A percentile compares a stretch with the other conserved stretches of the same genome.
Evolutionary conservation across 148 eudicot genomes (phyloP).

Genomic region (Fagopyrum esculentum): DNA sequence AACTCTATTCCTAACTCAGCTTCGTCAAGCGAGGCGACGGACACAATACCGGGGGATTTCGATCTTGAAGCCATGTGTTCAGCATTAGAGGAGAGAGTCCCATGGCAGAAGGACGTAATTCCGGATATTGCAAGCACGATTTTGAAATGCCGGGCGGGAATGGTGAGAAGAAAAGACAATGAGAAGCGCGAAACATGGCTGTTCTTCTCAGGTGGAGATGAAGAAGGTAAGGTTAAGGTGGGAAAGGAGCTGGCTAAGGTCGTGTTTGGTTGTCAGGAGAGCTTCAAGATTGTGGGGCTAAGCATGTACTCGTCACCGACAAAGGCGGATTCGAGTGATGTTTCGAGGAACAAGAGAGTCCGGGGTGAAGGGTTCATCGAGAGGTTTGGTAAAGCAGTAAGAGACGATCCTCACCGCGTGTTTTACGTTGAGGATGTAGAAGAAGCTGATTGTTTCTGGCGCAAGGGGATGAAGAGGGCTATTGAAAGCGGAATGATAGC

Average conservation of each 20-base stretch:
- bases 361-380: conserved; percentile 24
- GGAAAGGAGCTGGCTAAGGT: conserved; percentile 40
- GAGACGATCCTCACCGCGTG: conserved; percentile 55
- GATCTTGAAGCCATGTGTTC: conserved; percentile 33
- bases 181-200: conserved; percentile 39
- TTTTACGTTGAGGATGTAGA: conserved; percentile 60
- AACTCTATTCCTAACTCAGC: conserved; percentile 85
- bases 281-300: conserved; percentile 24
- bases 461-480: conserved; percentile 36
- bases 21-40: conserved; percentile 70
- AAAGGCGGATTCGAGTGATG: conserved; percentile 5
- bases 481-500: conserved; percentile 39
- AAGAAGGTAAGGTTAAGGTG: conserved; percentile 33
- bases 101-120: conserved; percentile 58
- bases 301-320: conserved; percentile 17
- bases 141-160: conserved; percentile 32
- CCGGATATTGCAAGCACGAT: conserved; percentile 26
- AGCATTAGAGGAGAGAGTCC: conserved; percentile 57
- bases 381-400: conserved; percentile 39
- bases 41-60: conserved; percentile 23
- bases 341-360: background rate
- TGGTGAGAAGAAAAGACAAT: conserved; percentile 1
- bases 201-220: conserved; percentile 34
- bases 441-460: conserved; percentile 38
- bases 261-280: conserved; percentile 30